Percentiles rank a stretch among this genome's conserved stretches.
Conservation (phyloP, 2,329 filamentous ascomycete species). For the Setomelanomma holmii region DNA sequence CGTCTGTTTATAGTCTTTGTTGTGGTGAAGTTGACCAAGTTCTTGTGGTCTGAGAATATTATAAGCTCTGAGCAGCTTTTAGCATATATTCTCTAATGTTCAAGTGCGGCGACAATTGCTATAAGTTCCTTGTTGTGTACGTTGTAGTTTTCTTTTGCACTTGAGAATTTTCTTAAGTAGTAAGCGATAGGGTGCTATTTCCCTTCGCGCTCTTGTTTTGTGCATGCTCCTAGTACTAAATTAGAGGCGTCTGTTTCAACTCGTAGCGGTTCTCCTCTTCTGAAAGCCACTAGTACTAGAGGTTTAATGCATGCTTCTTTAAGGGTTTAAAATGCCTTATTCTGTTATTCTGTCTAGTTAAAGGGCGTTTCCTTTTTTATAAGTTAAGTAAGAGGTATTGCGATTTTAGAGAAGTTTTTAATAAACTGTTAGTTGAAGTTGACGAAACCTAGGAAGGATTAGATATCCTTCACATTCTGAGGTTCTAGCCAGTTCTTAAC, state of each 20-base stretch:
- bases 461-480: neutral
- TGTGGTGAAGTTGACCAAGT: neutral
- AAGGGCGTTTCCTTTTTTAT: neutral
- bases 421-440: constrained; percentile 6
- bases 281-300: neutral
- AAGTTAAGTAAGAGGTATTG: neutral
- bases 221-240: neutral
- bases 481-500: neutral
- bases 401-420: neutral
- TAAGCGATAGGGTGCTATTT: neutral
- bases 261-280: neutral
- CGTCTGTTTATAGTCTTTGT: neutral
- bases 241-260: neutral
- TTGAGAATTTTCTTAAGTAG: neutral
- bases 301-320: neutral
- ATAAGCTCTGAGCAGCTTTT: constrained; percentile 1
- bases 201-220: neutral
- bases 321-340: neutral
- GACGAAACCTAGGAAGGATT: neutral
- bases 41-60: constrained; percentile 4
- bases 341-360: neutral
- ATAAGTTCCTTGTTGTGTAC: constrained; percentile 5
- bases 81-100: constrained; percentile 4
- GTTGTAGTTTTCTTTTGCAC: neutral
- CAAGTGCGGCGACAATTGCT: neutral